These are phyloP conservation scores for Aspergillus egyptiacus DNA, from an alignment of 495 filamentous ascomycete species.

Conservation along the genomic window DNA sequence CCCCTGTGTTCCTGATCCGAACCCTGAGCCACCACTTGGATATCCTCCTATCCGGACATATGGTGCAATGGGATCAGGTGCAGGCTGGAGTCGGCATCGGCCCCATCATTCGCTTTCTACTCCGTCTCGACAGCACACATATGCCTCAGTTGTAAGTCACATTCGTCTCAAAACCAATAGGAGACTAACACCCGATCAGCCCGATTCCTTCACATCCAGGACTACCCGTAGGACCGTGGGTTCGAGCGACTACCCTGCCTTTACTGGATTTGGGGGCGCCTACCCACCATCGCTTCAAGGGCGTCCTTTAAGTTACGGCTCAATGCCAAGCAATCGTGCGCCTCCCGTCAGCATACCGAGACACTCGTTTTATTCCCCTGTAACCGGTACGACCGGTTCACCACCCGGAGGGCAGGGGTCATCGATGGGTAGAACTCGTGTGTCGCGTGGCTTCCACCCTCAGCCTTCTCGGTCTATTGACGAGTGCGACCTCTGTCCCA, in stretches of 20 bases:
- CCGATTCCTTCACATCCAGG: slow-evolving; percentile 13
- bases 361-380: slow-evolving; percentile 15
- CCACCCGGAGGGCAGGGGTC: background rate
- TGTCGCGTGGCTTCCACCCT: slow-evolving; percentile 21
- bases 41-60: slow-evolving; percentile 24
- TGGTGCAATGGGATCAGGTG: slow-evolving; percentile 15
- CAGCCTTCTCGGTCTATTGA: slow-evolving; percentile 37
- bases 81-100: slow-evolving; percentile 5
- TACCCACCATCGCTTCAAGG: slow-evolving; percentile 15
- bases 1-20: slow-evolving; percentile 89
- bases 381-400: slow-evolving; percentile 1
- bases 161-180: background rate
- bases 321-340: slow-evolving; percentile 11
- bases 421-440: slow-evolving; percentile 10
- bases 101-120: slow-evolving; percentile 7
- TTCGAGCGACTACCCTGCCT: slow-evolving; percentile 18
- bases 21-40: slow-evolving; percentile 54
- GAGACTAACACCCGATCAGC: slow-evolving; percentile 4
- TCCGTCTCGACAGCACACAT: slow-evolving; percentile 17
- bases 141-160: slow-evolving; percentile 20
- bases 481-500: slow-evolving; percentile 87
- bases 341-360: slow-evolving; percentile 12
- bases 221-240: slow-evolving; percentile 21
- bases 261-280: slow-evolving; percentile 13
- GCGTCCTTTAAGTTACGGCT: slow-evolving; percentile 25